These are phyloP conservation scores for Echinosophora koreensis DNA, from an alignment of 306 rosid genomes.

Conservation along the genomic window DNA sequence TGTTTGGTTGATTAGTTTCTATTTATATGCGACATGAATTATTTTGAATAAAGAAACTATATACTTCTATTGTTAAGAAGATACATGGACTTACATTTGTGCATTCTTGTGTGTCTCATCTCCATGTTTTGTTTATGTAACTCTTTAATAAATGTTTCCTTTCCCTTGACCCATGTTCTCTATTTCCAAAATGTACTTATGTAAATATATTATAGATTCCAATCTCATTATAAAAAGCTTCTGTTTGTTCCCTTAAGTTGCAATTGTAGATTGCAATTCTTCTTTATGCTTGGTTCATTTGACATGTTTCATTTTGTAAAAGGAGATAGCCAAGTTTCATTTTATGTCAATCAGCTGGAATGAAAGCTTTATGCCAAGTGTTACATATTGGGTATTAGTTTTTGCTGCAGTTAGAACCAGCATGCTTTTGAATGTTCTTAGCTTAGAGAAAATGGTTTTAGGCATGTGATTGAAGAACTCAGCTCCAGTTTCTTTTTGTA, in stretches of 20 bases:
- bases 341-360: slow-evolving; percentile 6
- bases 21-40: background rate
- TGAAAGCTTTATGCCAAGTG: background rate
- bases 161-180: background rate
- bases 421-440: slow-evolving; percentile 11
- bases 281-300: background rate
- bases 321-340: slow-evolving; percentile 2
- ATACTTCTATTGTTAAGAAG: slow-evolving; percentile 38
- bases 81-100: background rate
- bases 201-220: background rate
- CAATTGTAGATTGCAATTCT: background rate
- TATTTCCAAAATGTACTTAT: slow-evolving; percentile 9
- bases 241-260: background rate
- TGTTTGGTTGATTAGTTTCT: slow-evolving; percentile 25
- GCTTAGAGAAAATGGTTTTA: slow-evolving; percentile 2
- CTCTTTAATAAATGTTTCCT: background rate
- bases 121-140: background rate
- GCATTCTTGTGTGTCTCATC: background rate
- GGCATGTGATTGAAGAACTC: slow-evolving; percentile 25
- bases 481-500: background rate
- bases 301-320: background rate
- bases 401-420: slow-evolving; percentile 2
- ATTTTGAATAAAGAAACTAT: slow-evolving; percentile 9
- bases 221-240: background rate
- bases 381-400: background rate